Conservation (phyloP, 805 yeast species). For the Kluyveromyces aestuarii region DNA sequence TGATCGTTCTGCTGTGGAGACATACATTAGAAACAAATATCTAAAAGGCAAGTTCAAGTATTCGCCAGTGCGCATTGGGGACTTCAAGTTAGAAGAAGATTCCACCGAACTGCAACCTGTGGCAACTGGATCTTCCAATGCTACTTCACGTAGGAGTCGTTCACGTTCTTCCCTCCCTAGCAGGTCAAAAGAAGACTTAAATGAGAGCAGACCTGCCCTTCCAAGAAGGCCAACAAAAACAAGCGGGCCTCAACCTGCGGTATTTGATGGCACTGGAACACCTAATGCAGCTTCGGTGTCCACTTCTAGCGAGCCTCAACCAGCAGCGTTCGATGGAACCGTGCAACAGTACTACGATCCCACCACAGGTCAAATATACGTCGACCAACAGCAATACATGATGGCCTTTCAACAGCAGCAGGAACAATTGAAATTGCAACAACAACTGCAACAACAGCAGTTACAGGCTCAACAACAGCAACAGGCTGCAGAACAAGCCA, state of each 20-base stretch:
- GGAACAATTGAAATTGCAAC: slow-evolving; percentile 10
- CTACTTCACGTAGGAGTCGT: slow-evolving; percentile 2
- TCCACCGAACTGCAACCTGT: slow-evolving; percentile 1
- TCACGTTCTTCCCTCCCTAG: slow-evolving; percentile 1
- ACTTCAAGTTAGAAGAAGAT: slow-evolving; percentile 12
- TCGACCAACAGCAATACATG: slow-evolving; percentile 55
- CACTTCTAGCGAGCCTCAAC: slow-evolving; percentile 15
- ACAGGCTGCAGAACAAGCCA: slow-evolving; percentile 5
- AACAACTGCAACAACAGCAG: slow-evolving; percentile 9
- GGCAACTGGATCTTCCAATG: slow-evolving; percentile 3
- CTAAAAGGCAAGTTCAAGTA: slow-evolving; percentile 46
- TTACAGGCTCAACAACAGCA: slow-evolving; percentile 11
- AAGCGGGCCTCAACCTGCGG: slow-evolving; percentile 27
- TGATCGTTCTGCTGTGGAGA: slow-evolving; percentile 43
- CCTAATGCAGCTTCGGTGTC: slow-evolving; percentile 10
- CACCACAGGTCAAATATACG: slow-evolving; percentile 56
- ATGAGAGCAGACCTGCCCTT: slow-evolving; percentile 23
- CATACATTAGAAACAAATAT: slow-evolving; percentile 60
- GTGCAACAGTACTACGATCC: slow-evolving; percentile 67
- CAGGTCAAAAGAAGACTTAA: slow-evolving; percentile 1
- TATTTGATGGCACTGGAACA: slow-evolving; percentile 25
- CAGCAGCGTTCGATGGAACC: slow-evolving; percentile 24
- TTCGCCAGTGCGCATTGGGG: slow-evolving; percentile 22
- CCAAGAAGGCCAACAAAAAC: slow-evolving; percentile 33
- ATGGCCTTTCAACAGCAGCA: slow-evolving; percentile 15